Percentiles rank a stretch among this genome's conserved stretches.
phyloP scores from a whole-genome alignment of 2,329 filamentous ascomycete genomes.

The Diaporthe longicolla region DNA sequence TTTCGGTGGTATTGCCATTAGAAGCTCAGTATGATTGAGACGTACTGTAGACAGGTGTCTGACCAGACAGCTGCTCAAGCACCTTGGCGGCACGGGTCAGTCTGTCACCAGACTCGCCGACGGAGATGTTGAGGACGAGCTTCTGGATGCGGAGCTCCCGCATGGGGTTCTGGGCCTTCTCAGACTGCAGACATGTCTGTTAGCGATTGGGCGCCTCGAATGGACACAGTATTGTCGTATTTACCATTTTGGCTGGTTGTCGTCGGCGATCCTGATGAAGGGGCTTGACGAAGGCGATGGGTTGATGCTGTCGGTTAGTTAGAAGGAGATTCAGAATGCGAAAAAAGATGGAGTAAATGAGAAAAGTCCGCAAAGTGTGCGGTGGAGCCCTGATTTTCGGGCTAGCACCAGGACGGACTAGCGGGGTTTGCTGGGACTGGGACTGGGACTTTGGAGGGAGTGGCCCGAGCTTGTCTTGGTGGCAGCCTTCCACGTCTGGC shows the following conservation, averaged over 20 bases:
- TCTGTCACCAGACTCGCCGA: constrained; percentile 99
- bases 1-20: background rate
- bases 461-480: constrained; percentile 45
- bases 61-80: constrained; percentile 99
- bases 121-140: constrained; percentile 99
- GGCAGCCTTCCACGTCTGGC: constrained; percentile 37
- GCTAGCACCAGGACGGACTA: constrained; percentile 43
- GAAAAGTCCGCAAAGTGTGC: constrained; percentile 41
- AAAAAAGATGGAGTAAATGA: constrained; percentile 35
- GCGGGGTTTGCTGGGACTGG: constrained; percentile 13
- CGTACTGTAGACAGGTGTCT: constrained; percentile 99
- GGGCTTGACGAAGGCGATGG: constrained; percentile 40
- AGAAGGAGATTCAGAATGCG: constrained; percentile 19
- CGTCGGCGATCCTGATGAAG: constrained; percentile 42
- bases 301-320: constrained; percentile 39
- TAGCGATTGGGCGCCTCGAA: constrained; percentile 45
- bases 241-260: constrained; percentile 56
- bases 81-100: constrained; percentile 99
- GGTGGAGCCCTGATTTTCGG: constrained; percentile 40
- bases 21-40: constrained; percentile 44
- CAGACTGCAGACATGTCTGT: constrained; percentile 67
- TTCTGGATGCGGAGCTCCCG: constrained; percentile 99
- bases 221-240: background rate
- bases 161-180: constrained; percentile 98
- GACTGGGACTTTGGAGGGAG: constrained; percentile 20